Percentiles rank a stretch among this genome's conserved stretches.
Conservation (phyloP, 2,329 filamentous ascomycete species). For the Periconia sp. region DNA sequence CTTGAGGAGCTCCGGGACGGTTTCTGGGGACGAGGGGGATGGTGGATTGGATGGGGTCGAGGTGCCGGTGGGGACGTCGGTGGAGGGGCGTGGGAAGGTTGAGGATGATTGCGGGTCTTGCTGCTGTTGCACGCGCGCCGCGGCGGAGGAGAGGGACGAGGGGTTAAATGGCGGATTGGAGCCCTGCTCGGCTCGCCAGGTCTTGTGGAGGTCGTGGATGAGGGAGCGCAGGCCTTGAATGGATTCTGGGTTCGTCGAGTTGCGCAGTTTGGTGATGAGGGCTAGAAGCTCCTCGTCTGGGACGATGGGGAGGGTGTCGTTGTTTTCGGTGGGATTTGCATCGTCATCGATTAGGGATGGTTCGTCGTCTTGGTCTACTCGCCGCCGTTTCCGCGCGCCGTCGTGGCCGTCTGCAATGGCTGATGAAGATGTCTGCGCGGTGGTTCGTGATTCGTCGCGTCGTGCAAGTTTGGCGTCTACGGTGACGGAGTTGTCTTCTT, state of each 20-base stretch:
- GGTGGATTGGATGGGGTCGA: conserved; percentile 6
- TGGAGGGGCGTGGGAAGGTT: neutral
- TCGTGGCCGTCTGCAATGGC: neutral
- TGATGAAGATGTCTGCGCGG: too few species aligned
- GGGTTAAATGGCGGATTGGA: neutral
- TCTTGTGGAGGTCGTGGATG: neutral
- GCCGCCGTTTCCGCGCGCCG: neutral
- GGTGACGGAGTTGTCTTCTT: conserved; percentile 18
- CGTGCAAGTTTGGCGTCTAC: conserved; percentile 8
- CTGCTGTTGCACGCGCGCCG: neutral
- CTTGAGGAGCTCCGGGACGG: neutral
- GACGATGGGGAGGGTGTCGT: neutral
- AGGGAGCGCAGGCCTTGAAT: neutral
- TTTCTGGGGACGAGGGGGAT: conserved; percentile 13
- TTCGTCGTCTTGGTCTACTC: too few species aligned
- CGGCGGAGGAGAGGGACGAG: neutral
- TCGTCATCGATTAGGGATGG: too few species aligned
- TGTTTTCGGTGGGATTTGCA: conserved; percentile 4
- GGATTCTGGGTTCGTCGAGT: conserved; percentile 1
- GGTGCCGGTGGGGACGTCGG: neutral
- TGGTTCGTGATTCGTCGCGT: neutral
- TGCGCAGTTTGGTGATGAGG: neutral
- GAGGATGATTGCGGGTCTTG: neutral
- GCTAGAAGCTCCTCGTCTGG: neutral
- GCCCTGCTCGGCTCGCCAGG: neutral